phyloP scores from a whole-genome alignment of 371 early-diverging fungal species.

The Apophysomyces variabilis region DNA sequence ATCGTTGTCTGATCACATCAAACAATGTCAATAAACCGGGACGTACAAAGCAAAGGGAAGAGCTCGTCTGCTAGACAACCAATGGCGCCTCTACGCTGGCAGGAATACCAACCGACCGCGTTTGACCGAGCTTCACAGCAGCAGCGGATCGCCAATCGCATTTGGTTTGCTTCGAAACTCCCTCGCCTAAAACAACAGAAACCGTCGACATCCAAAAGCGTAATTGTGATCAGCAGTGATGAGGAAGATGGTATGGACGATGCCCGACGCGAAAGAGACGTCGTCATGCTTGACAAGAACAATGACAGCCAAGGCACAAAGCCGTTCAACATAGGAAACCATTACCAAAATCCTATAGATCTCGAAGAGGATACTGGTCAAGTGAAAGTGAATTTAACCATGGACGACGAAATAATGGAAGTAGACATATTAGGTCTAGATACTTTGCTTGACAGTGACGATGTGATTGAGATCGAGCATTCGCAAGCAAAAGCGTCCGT shows the following conservation, averaged over 20 bases:
- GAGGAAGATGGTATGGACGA: constrained; percentile 18
- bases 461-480: too few relatives aligned
- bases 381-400: too few relatives aligned
- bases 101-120: neutral
- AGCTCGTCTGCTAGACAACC: neutral
- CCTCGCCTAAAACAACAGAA: neutral
- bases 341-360: neutral
- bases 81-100: neutral
- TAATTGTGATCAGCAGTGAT: constrained; percentile 32
- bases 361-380: neutral
- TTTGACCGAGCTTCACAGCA: neutral
- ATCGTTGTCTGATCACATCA: neutral
- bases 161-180: too few relatives aligned
- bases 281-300: neutral
- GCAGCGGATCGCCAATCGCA: neutral
- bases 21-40: neutral
- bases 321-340: neutral
- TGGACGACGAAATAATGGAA: too few relatives aligned
- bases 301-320: neutral
- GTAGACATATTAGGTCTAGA: too few relatives aligned
- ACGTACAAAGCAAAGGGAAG: neutral
- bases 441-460: too few relatives aligned
- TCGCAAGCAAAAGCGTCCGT: too few relatives aligned
- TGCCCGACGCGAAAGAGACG: neutral
- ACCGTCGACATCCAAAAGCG: neutral